Percentiles rank a stretch among this genome's conserved stretches.
Conservation (phyloP, 441 rosid species). For the Omphalea diandra region DNA sequence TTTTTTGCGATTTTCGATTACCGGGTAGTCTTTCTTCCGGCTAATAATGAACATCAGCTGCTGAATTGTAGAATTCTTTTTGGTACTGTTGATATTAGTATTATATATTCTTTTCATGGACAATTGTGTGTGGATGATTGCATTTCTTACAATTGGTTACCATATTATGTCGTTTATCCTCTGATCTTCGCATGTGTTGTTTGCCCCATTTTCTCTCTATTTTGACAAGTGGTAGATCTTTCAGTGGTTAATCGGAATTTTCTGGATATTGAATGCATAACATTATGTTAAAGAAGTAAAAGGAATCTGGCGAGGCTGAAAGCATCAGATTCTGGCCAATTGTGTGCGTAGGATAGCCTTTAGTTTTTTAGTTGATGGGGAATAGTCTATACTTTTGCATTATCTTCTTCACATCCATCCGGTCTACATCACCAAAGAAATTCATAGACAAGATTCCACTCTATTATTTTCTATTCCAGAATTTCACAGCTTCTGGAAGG, state of each 20-base stretch:
- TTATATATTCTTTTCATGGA: not conserved
- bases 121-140: not conserved
- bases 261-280: not conserved
- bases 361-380: slow-evolving; percentile 17
- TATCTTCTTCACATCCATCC: slow-evolving; percentile 23
- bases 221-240: slow-evolving; percentile 1
- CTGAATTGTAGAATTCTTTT: slow-evolving; percentile 2
- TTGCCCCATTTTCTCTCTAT: not conserved
- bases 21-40: slow-evolving; percentile 7
- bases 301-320: slow-evolving; percentile 9
- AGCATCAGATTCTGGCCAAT: slow-evolving; percentile 37
- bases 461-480: not conserved
- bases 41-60: not conserved
- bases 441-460: slow-evolving; percentile 26
- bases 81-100: not conserved
- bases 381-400: slow-evolving; percentile 18
- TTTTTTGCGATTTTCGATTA: slow-evolving; percentile 13
- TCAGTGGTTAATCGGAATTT: slow-evolving; percentile 2
- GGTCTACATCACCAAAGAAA: slow-evolving; percentile 15
- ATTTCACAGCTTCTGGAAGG: slow-evolving; percentile 24
- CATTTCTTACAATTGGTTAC: not conserved
- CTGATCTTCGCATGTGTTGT: not conserved
- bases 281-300: not conserved
- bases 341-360: slow-evolving; percentile 11
- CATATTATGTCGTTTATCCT: not conserved